Evolutionary conservation across 306 rosid genomes (phyloP), one percentile per base, ranked within the genome.

Genomic region (Rubus parviflorus): DNA sequence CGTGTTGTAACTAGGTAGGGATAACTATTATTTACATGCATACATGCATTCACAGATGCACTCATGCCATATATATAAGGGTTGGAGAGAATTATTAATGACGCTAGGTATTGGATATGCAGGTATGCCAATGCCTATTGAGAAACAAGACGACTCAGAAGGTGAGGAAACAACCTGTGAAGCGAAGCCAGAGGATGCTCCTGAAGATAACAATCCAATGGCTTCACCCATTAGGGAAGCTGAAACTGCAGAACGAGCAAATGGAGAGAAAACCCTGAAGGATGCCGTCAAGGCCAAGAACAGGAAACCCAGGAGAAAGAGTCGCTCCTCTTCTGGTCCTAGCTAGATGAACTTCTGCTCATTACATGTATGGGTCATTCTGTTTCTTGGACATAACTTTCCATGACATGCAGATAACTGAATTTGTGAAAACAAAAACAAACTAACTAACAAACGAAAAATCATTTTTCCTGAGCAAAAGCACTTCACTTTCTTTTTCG

Each of bases 241-340:
- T 58, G 81, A 69, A 75, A 74, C 78, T 70, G 53, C 75, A 42
- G 78, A 47, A 54, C 83, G 46, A 80, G 80, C 54, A 22, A 84
- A 75, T 62, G 89, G 83, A 81, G 91, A 76, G 71, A 91, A 84
- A 79, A 89, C 93, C 60, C 77, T 93, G 72, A 84, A 82, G 80
- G 98, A 91, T 81, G 98, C 97, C 4, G 98, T 93, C 79, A 93
- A 91, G 80, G 88, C 87, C 61, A 91, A 92, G 79, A 81, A 88
- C 84, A 89, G 49, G 81, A 89, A 63, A 60, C 41, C 57, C 57
- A 30, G 95, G 67, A 88, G 83, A 84, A 91, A 88, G 79, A 88
- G 68, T 58, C 49, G 74, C 60, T n/a, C 86, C 78, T 71, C 88
- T 61, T 63, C 56, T n/a, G 73, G 68, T 54, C 80, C 72, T 75